A percentile compares a stretch with the other conserved stretches of the same genome.
Evolutionary conservation across 148 eudicot species (phyloP).

Genomic region (Silene uniflora): DNA sequence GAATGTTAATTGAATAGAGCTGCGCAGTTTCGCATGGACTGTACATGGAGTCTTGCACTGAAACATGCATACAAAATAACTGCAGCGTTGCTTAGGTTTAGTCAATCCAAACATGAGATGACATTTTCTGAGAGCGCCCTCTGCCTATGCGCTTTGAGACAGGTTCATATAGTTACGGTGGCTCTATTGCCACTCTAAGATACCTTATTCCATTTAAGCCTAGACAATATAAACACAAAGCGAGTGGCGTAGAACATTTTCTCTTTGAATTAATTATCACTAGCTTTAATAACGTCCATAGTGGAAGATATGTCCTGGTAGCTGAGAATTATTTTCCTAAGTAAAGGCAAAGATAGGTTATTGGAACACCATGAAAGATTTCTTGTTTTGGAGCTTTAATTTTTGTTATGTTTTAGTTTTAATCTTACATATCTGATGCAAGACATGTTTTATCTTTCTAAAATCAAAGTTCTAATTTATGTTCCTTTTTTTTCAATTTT

Average conservation of each 20-base stretch:
- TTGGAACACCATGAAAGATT: neutral
- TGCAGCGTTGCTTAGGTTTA: neutral
- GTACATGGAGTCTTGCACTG: too few relatives aligned
- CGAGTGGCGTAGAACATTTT: too few relatives aligned
- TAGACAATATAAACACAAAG: too few relatives aligned
- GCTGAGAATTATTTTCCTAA: constrained; percentile 2
- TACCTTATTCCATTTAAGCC: too few relatives aligned
- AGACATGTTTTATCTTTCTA: neutral
- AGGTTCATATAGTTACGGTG: neutral
- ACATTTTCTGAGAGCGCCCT: neutral
- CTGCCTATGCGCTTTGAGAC: neutral
- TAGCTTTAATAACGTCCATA: too few relatives aligned
- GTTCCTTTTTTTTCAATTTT: neutral
- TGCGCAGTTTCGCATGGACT: too few relatives aligned
- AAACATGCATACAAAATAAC: too few relatives aligned
- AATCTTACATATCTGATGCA: neutral
- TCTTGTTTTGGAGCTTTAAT: neutral
- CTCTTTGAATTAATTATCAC: too few relatives aligned
- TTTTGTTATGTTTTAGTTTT: too few relatives aligned
- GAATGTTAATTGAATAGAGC: neutral
- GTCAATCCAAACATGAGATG: constrained; percentile 7
- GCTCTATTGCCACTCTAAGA: too few relatives aligned
- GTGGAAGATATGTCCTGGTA: neutral
- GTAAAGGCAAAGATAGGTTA: neutral
- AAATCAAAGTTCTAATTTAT: neutral